Conservation (phyloP, 192 early-diverging fungal species). For the Linnemannia zychae region DNA sequence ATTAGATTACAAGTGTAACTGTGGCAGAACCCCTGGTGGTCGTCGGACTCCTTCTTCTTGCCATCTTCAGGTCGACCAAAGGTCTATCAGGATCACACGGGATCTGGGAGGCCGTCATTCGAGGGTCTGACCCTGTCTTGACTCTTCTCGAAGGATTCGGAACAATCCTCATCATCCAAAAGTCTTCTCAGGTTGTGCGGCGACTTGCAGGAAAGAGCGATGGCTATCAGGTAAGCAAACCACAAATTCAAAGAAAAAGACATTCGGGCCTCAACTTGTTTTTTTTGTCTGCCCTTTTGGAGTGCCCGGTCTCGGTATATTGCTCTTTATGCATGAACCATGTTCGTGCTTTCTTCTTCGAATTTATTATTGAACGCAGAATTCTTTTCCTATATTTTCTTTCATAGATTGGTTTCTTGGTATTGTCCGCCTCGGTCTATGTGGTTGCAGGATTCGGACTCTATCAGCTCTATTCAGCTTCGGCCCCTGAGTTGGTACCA, state of each 20-base stretch:
- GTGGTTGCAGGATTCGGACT: constrained; percentile 47
- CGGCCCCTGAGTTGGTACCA: constrained; percentile 44
- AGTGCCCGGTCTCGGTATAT: not conserved
- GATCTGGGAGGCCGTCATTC: constrained; percentile 49
- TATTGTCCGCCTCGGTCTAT: constrained; percentile 48
- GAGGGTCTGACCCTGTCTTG: constrained; percentile 46
- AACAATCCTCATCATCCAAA: constrained; percentile 52
- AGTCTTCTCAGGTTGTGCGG: constrained; percentile 46
- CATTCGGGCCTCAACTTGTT: not conserved
- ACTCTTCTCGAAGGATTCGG: constrained; percentile 53
- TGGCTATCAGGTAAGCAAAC: constrained; percentile 46
- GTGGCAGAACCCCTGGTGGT: constrained; percentile 39
- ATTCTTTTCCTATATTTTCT: not conserved
- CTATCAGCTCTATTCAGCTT: constrained; percentile 50
- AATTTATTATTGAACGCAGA: not conserved
- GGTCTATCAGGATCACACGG: constrained; percentile 20
- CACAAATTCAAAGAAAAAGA: not conserved
- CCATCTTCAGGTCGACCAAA: constrained; percentile 38
- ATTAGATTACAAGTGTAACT: constrained; percentile 25
- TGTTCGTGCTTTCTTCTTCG: not conserved
- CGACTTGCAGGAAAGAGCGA: constrained; percentile 43
- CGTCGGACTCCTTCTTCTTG: constrained; percentile 24
- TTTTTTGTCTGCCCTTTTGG: not conserved
- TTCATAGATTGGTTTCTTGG: constrained; percentile 44
- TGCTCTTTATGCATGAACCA: not conserved